Evolutionary conservation across 1,284 basidiomycete species (phyloP).

Genomic region (Apiotrichum brassicae): DNA sequence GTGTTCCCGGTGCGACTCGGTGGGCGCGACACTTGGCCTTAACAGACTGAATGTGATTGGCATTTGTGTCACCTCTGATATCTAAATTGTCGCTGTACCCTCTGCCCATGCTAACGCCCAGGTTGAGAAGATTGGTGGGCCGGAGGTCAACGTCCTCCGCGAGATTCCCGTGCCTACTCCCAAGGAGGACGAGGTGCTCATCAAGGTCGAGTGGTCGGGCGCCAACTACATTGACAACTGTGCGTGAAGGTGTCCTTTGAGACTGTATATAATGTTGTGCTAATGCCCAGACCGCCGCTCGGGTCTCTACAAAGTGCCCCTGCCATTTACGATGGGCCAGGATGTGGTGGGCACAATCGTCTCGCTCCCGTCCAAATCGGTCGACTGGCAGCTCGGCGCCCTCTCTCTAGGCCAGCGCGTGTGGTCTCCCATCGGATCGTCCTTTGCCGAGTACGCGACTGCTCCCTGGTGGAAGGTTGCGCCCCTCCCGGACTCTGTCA

Average conservation of each 20-base stretch:
- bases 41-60: no score
- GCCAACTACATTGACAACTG: conserved; percentile 64
- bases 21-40: no score
- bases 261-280: no score
- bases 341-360: conserved; percentile 73
- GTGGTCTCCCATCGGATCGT: conserved; percentile 53
- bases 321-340: conserved; percentile 70
- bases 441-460: conserved; percentile 70
- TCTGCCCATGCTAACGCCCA: conserved; percentile 1
- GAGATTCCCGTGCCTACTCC: conserved; percentile 59
- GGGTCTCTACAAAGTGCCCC: conserved; percentile 52
- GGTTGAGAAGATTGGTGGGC: conserved; percentile 57
- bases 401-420: conserved; percentile 43
- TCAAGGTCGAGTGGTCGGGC: conserved; percentile 66
- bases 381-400: conserved; percentile 51
- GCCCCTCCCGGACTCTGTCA: conserved; percentile 51
- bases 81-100: no score
- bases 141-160: conserved; percentile 60
- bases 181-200: conserved; percentile 61
- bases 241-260: conserved; percentile 19
- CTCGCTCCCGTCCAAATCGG: conserved; percentile 55
- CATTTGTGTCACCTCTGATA: no score
- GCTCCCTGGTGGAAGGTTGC: conserved; percentile 60
- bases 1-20: no score
- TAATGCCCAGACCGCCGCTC: conserved; percentile 33